Evolutionary conservation across 2,329 filamentous ascomycete genomes (phyloP), one percentile per base, ranked within the genome.

Genomic region (Fusarium nodosum): DNA sequence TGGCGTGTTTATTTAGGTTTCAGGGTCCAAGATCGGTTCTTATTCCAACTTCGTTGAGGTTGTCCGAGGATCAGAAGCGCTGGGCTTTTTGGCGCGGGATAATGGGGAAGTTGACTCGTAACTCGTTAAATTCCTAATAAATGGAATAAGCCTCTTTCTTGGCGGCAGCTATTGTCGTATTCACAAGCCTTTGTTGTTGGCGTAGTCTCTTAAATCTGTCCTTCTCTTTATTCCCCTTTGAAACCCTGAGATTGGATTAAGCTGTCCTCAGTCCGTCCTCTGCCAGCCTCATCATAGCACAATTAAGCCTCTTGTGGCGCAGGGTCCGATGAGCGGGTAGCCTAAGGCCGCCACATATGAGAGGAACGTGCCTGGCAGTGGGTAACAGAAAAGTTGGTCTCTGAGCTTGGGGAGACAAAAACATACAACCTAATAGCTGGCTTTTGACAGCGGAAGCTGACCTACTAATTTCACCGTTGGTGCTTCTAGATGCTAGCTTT

Each of bases 1-100:
- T 80, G 80, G 74, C n/a, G 34, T 64, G 34, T 13, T 26, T 65
- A 59, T 60, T 26, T 54, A 48, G 50, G 52, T 53, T 41, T 41
- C 33, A 53, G 41, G 54, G 45, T 50, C 30, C 48, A 50, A 44
- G 45, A 38, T 59, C 38, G 53, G 60, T 44, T 55, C 45, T 66
- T 62, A 46, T 54, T 46, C 44, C 39, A 33, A 65, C 52, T 38
- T 56, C 30, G 59, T 44, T 34, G 54, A 58, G 34, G 53, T 41
- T 64, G 56, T 54, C 24, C 39, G 48, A 51, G 38, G 57, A 18
- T 36, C 41, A 47, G 41, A 48, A 50, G 34, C 31, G 42, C 31
- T 44, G 53, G 36, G 33, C 30, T 45, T 44, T 41, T 65, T 60
- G 63, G 53, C 41, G 64, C 22, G 22, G 38, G 47, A 51, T 33